These are phyloP conservation scores for Russula vinacea DNA, from an alignment of 768 basidiomycete genomes.

Conservation along the genomic window DNA sequence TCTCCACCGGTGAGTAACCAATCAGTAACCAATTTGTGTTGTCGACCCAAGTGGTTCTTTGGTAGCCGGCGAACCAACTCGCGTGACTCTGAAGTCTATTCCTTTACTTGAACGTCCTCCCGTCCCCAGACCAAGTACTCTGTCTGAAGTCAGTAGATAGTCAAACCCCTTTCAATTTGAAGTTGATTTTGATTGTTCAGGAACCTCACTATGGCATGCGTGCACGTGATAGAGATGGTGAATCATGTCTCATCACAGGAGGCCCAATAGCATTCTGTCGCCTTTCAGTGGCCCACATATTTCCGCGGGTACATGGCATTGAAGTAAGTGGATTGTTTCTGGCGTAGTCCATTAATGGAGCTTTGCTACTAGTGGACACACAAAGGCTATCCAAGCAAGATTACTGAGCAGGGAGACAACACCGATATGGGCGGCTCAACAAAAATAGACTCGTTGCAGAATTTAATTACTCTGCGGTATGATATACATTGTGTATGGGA, in stretches of 20 bases:
- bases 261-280: not conserved
- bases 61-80: conserved; percentile 1
- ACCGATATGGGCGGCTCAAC: not conserved
- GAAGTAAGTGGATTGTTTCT: not conserved
- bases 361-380: not conserved
- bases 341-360: not conserved
- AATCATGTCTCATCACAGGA: conserved; percentile 7
- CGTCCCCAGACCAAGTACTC: too few relatives aligned
- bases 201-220: not conserved
- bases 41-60: too few relatives aligned
- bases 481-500: conserved; percentile 5
- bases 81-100: not conserved
- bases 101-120: not conserved
- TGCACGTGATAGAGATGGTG: not conserved
- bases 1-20: not conserved
- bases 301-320: not conserved
- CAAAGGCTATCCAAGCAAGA: conserved; percentile 6
- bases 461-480: not conserved
- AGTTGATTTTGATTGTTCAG: not conserved
- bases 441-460: conserved; percentile 6
- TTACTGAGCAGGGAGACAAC: conserved; percentile 1
- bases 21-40: not conserved
- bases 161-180: not conserved
- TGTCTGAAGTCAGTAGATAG: not conserved
- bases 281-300: conserved; percentile 9